phyloP scores from a whole-genome alignment of 106 monocot genomes.

The Cymbidium sinense region DNA sequence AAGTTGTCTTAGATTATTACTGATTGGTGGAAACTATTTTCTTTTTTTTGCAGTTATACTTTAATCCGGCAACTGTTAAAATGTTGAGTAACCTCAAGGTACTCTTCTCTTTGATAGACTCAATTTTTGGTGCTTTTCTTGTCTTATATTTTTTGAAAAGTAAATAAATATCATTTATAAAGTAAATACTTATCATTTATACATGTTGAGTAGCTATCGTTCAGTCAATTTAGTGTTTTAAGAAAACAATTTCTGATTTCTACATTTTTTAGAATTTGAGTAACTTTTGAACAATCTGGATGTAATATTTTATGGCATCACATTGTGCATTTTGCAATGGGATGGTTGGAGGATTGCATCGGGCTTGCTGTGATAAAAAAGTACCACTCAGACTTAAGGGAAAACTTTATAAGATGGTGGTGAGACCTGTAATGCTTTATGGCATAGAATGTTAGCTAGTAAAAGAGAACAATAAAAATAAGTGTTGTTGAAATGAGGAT shows the following conservation, averaged over 20 bases:
- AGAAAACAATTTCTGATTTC: neutral
- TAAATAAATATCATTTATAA: neutral
- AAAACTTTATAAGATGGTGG: too few species aligned
- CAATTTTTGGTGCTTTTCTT: neutral
- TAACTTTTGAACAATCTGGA: neutral
- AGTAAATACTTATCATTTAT: neutral
- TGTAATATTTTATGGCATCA: neutral
- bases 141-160: neutral
- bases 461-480: too few species aligned
- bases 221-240: neutral
- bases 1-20: neutral
- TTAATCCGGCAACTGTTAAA: constrained; percentile 78
- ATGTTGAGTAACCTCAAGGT: constrained; percentile 86
- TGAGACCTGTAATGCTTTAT: too few species aligned
- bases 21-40: neutral
- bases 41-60: constrained; percentile 73
- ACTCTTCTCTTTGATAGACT: constrained; percentile 12
- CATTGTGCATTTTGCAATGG: neutral
- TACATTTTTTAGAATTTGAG: neutral
- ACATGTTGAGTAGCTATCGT: neutral
- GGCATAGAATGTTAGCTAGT: too few species aligned
- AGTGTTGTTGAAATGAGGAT: too few species aligned
- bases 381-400: too few species aligned
- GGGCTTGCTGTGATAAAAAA: too few species aligned
- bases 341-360: too few species aligned